Base-by-base conservation (phyloP, 495 filamentous ascomycete species). In the Penicillium coffeae region DNA sequence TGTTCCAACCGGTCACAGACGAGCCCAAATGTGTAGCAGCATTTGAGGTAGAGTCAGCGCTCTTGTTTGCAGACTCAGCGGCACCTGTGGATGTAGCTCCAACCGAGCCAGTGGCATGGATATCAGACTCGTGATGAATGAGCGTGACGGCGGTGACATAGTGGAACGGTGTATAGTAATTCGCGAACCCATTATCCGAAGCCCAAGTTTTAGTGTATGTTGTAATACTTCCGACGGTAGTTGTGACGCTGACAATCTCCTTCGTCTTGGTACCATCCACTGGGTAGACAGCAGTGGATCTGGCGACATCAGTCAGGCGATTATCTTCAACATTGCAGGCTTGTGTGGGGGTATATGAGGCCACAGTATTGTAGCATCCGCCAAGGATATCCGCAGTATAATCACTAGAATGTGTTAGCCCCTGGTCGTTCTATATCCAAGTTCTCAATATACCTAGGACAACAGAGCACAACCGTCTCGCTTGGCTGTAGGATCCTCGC, bases 101-200 rank as follows among this genome's bases (percentile, higher is more conserved):
- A 25, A 14, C 19, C 3, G 42, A 33, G 2, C 27, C 15, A 19
- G 21, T 30, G 13, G 27, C 42, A 21, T n/a, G 12, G 4, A 48
- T 21, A 35, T 48, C 46, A 19, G 46, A 48, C 16, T 32, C 21
- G 16, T 41, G 46, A 33, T 48, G 46, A 27, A 48, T 19, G 6
- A 48, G 21, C 13, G 46, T 48, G 21, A 48, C 19, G 14, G 20
- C 19, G 33, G 46, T 15, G n/a, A 25, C 36, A 41, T n/a, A 12
- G 20, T 21, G 30, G 12, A 48, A 32, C 9, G 21, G 14, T 0
- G 46, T 41, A 15, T 19, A 22, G 8, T 21, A 19, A n/a, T 9
- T 6, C 16, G 32, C 44, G 3, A 34, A 38, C 7, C 15, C 8
- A 20, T 15, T 8, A n/a, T 27, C 21, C 6, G 25, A 48, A 21